Base-by-base conservation (phyloP, 257 asterid genomes). In the Solanum bulbocastanum region DNA sequence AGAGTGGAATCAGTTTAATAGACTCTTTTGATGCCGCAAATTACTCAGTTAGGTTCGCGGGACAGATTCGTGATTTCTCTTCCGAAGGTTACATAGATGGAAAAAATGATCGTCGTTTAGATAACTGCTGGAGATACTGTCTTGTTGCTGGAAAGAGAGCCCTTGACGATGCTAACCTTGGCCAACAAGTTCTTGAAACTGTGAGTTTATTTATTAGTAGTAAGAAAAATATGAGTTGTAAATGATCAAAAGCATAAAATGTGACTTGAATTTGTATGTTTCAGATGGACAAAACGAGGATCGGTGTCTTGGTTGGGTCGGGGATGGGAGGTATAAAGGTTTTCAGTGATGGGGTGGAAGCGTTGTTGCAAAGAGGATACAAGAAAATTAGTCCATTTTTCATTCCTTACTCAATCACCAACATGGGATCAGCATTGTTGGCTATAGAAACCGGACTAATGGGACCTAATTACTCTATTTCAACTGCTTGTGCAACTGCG, bases 131-230 rank as follows among this genome's bases (percentile, higher is more conserved):
- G 92, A 90, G 95, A 86, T 94, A 91, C 74, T 92, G 95, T 36
- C 58, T 93, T 79, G 96, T 94, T 62, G 94, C 96, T 13, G 94
- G 95, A 11, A 91, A 88, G 81, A 90, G 86, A 32, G 96, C 95
- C 62, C 94, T 93, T n/a, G 90, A 93, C 5, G 88, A 89, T 87
- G 95, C 96, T 39, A 72, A 27, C 83, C 96, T 93, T 40, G 90
- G 90, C 37, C 88, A 86, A 87, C 68, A 91, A 58, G 91, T 89
- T 37, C 93, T 89, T 68, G 86, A 88, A 85, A 86, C 87, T 25
- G 91, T 91, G 52, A 91, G 92, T 35, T n/a, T 37, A 12, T 39
- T 75, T 22, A 11, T 10, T 22, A 11, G 20, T 23, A 12, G 49
- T 20, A 35, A 30, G 25, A 23, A 11, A 6, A 11, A 49, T 15